Percentiles rank a stretch among this genome's conserved stretches.
phyloP scores from a whole-genome alignment of 192 early-diverging fungal species.

The Gaertneriomyces sp. region DNA sequence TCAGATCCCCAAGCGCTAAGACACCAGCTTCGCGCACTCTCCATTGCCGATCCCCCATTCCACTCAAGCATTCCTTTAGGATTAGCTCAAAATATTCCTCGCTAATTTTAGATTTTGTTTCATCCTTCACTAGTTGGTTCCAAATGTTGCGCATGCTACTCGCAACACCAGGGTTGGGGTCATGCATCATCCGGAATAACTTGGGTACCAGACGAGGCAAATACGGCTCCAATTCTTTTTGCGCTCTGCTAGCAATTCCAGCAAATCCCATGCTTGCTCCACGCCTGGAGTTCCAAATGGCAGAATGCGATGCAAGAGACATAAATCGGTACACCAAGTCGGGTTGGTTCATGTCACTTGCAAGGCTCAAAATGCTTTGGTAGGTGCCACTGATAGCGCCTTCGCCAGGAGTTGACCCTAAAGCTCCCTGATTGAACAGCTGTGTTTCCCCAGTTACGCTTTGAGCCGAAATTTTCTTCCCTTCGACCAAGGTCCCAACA shows the following conservation, averaged over 20 bases:
- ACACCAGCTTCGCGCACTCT: constrained; percentile 80
- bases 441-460: constrained; percentile 69
- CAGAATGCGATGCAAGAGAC: constrained; percentile 86
- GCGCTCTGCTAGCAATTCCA: constrained; percentile 70
- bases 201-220: constrained; percentile 72
- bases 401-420: constrained; percentile 77
- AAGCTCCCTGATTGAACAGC: constrained; percentile 62
- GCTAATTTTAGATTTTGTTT: constrained; percentile 65
- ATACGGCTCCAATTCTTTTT: constrained; percentile 75
- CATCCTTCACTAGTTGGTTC: constrained; percentile 57
- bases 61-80: constrained; percentile 71
- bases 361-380: constrained; percentile 71
- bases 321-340: constrained; percentile 92
- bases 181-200: constrained; percentile 86
- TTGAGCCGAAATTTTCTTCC: constrained; percentile 48
- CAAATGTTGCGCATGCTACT: constrained; percentile 90
- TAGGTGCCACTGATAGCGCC: constrained; percentile 26
- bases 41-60: constrained; percentile 80
- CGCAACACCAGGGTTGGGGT: constrained; percentile 83
- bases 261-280: constrained; percentile 87
- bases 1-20: constrained; percentile 67
- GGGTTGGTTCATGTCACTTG: constrained; percentile 89
- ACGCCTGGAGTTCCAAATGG: constrained; percentile 84
- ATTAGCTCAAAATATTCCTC: constrained; percentile 78
- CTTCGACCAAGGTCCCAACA: constrained; percentile 75